Evolutionary conservation across 495 filamentous ascomycete species (phyloP).

Genomic region (Podospora anserina): DNA sequence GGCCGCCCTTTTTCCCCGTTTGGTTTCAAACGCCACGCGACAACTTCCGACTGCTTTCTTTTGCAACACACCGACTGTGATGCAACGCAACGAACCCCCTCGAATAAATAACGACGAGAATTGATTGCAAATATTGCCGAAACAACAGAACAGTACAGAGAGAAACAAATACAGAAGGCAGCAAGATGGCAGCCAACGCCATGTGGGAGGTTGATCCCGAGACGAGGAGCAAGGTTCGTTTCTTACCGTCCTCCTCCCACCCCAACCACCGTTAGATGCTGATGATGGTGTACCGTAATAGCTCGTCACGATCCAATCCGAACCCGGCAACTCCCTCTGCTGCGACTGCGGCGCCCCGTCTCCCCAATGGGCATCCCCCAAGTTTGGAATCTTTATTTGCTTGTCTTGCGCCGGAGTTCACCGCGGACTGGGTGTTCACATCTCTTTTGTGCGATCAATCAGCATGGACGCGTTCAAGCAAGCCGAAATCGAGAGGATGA

Average conservation of each 20-base stretch:
- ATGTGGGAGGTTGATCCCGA: constrained; percentile 99
- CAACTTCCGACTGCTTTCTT: constrained; percentile 1
- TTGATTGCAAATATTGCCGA: neutral
- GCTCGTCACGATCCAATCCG: constrained; percentile 86
- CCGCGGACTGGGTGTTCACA: constrained; percentile 92
- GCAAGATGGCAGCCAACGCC: constrained; percentile 46
- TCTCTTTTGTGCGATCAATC: constrained; percentile 93
- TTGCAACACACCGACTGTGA: neutral
- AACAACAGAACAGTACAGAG: neutral
- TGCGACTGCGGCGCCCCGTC: constrained; percentile 92
- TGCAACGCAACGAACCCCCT: constrained; percentile 1
- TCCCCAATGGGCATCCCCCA: constrained; percentile 84
- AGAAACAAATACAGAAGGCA: neutral
- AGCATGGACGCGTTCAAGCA: constrained; percentile 98
- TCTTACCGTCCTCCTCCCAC: neutral
- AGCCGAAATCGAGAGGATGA: constrained; percentile 81
- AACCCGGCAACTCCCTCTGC: constrained; percentile 79
- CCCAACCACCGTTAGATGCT: neutral
- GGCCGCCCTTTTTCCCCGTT: constrained; percentile 1
- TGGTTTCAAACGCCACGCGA: constrained; percentile 11
- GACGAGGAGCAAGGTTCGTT: constrained; percentile 78
- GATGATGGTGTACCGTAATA: constrained; percentile 33
- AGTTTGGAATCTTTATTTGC: constrained; percentile 89
- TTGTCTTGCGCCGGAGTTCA: constrained; percentile 93
- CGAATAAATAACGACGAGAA: neutral